Evolutionary conservation across 331 rosid species (phyloP).

Genomic region (Ulmus americana): DNA sequence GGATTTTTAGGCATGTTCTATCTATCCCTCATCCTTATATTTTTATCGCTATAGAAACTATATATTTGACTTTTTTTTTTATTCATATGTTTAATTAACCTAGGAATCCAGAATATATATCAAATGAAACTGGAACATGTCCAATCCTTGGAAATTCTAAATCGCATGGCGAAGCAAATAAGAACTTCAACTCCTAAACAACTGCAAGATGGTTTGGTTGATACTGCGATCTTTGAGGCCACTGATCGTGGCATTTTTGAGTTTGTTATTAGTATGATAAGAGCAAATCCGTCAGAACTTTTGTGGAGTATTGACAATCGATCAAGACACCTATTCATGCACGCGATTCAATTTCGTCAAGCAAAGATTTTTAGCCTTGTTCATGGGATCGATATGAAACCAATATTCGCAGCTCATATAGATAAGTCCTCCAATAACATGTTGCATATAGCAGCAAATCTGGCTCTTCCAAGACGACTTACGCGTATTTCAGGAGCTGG

Average conservation of each 20-base stretch:
- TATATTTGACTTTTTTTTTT: background rate
- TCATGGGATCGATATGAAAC: background rate
- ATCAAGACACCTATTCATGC: background rate
- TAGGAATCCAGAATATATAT: background rate
- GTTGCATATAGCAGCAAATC: background rate
- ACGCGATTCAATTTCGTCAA: slow-evolving; percentile 5
- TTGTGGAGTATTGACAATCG: background rate
- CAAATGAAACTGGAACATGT: background rate
- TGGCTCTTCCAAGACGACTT: background rate
- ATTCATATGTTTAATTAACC: background rate
- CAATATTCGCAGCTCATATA: too few relatives aligned
- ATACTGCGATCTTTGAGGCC: background rate
- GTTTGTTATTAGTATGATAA: background rate
- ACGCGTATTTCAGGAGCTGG: slow-evolving; percentile 3
- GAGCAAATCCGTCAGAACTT: background rate
- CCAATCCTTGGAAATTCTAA: background rate
- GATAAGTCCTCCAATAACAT: background rate
- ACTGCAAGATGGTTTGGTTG: background rate
- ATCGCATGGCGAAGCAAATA: background rate
- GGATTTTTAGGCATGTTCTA: background rate
- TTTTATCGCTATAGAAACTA: background rate
- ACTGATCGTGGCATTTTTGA: background rate
- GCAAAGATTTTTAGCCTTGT: slow-evolving; percentile 10
- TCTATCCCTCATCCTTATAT: background rate
- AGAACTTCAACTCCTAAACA: too few relatives aligned